phyloP scores from a whole-genome alignment of 805 yeast genomes.

The Candida verbasci region DNA sequence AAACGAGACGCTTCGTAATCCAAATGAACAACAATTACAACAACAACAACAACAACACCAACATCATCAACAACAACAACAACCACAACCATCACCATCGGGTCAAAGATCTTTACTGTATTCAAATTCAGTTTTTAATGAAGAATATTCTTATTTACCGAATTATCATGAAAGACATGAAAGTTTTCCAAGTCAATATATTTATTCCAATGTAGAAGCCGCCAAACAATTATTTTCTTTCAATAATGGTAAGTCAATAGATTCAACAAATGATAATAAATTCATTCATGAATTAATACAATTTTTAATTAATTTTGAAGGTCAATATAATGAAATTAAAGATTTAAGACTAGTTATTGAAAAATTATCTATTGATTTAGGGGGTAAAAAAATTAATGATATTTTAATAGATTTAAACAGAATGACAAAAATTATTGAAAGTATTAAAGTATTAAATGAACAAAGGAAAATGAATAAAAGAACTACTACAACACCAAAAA shows the following conservation, averaged over 20 bases:
- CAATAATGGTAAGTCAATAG: background rate
- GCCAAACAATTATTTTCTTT: conserved; percentile 3
- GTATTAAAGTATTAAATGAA: conserved; percentile 4
- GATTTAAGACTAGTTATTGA: background rate
- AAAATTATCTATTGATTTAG: conserved; percentile 2
- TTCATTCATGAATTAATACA: conserved; percentile 7
- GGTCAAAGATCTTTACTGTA: conserved; percentile 1
- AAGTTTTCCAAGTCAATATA: conserved; percentile 6
- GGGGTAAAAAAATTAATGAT: conserved; percentile 6
- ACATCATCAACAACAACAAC: too few species aligned
- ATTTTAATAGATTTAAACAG: conserved; percentile 3
- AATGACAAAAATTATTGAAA: conserved; percentile 6
- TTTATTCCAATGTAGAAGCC: conserved; percentile 5
- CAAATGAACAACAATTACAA: conserved; percentile 1
- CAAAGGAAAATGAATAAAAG: background rate
- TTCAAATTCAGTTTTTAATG: background rate
- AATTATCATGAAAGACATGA: conserved; percentile 6
- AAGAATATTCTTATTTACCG: conserved; percentile 5
- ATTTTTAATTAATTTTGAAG: conserved; percentile 8
- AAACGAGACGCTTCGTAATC: conserved; percentile 6
- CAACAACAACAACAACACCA: background rate
- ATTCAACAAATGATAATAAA: background rate
- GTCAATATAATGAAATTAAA: conserved; percentile 4
- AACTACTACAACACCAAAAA: background rate
- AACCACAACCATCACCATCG: background rate